Evolutionary conservation across 805 yeast genomes (phyloP).

Genomic region (Candida krabiensis): DNA sequence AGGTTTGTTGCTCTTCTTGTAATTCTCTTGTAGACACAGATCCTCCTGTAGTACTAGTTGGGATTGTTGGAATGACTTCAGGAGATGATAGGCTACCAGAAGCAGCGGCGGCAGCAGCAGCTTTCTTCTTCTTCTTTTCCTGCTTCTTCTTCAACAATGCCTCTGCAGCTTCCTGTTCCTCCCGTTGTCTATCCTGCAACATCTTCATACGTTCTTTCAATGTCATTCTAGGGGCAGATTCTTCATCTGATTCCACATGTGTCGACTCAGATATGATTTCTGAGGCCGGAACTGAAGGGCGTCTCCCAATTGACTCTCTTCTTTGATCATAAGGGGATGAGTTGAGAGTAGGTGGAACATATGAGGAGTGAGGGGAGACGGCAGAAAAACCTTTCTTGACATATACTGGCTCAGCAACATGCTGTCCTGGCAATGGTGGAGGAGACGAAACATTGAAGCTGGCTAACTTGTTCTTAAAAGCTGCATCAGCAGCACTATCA

Average conservation of each 20-base stretch:
- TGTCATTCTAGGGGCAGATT: slow-evolving; percentile 72
- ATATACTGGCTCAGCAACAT: slow-evolving; percentile 37
- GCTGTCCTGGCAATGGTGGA: slow-evolving; percentile 39
- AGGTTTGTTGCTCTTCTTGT: neutral
- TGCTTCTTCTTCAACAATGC: slow-evolving; percentile 55
- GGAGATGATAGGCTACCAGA: no score
- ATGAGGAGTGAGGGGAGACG: slow-evolving; percentile 57
- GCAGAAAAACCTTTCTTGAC: slow-evolving; percentile 56
- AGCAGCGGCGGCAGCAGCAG: slow-evolving; percentile 7
- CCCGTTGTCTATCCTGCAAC: slow-evolving; percentile 77
- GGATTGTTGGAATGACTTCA: neutral
- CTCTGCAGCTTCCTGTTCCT: slow-evolving; percentile 69
- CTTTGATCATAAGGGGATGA: slow-evolving; percentile 26
- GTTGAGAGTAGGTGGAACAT: slow-evolving; percentile 46
- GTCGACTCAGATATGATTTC: slow-evolving; percentile 26
- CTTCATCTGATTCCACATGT: slow-evolving; percentile 40
- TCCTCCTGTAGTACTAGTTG: slow-evolving; percentile 13
- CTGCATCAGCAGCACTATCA: slow-evolving; percentile 3
- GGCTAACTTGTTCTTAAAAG: slow-evolving; percentile 48
- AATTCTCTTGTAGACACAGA: slow-evolving; percentile 6
- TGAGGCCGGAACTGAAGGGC: slow-evolving; percentile 17
- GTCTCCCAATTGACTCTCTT: slow-evolving; percentile 2
- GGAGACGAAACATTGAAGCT: slow-evolving; percentile 47
- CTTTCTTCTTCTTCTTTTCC: slow-evolving; percentile 43
- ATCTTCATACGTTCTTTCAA: slow-evolving; percentile 84